phyloP scores from a whole-genome alignment of 768 basidiomycete genomes.

The Kwoniella bestiolae region DNA sequence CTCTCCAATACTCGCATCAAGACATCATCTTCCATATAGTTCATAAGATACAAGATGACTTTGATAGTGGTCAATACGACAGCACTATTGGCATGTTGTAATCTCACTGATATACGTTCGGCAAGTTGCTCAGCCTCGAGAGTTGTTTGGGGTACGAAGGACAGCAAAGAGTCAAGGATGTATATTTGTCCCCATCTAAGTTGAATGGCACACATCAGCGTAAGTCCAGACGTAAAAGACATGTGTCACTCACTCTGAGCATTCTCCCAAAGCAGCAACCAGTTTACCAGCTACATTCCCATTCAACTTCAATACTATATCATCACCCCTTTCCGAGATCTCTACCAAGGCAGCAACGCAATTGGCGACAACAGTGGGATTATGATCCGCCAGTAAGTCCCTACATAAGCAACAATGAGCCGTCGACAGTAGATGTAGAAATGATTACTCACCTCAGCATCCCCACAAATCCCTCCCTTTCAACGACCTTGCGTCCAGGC shows the following conservation, averaged over 20 bases:
- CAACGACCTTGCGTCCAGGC: conserved; percentile 70
- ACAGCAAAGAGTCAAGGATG: conserved; percentile 89
- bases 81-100: conserved; percentile 98
- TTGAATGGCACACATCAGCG: background rate
- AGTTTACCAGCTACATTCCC: conserved; percentile 84
- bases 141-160: conserved; percentile 87
- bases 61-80: conserved; percentile 99
- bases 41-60: conserved; percentile 93
- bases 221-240: background rate
- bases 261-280: conserved; percentile 87
- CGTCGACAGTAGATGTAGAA: background rate
- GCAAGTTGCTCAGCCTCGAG: conserved; percentile 90
- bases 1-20: conserved; percentile 88
- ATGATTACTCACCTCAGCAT: conserved; percentile 65
- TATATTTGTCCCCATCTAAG: conserved; percentile 99
- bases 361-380: conserved; percentile 96
- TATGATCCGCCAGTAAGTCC: conserved; percentile 87
- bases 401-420: conserved; percentile 20
- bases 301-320: conserved; percentile 89
- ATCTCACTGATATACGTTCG: conserved; percentile 89
- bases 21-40: conserved; percentile 91
- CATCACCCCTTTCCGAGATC: conserved; percentile 92
- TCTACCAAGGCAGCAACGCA: conserved; percentile 96
- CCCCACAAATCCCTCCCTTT: conserved; percentile 87
- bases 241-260: conserved; percentile 95